Conservation (phyloP, 2,329 filamentous ascomycete genomes). For the Alternaria burnsii region DNA sequence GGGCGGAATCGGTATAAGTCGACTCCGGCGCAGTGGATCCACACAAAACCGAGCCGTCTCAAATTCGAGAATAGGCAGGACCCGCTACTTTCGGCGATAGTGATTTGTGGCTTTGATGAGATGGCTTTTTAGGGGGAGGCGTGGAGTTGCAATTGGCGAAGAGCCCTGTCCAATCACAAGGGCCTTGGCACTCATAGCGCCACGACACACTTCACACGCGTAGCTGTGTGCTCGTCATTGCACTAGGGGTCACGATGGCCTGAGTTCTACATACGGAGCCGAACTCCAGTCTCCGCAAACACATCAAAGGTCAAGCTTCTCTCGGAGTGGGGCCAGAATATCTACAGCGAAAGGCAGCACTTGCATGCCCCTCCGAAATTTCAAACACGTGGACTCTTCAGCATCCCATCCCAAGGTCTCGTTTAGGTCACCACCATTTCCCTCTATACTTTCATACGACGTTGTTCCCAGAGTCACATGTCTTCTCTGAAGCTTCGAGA, state of each 20-base stretch:
- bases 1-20: neutral
- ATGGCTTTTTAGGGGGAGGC: slow-evolving; percentile 1
- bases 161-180: neutral
- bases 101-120: slow-evolving; percentile 6
- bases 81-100: neutral
- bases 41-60: slow-evolving; percentile 6
- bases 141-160: neutral
- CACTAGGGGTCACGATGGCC: slow-evolving; percentile 6
- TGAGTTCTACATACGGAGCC: neutral
- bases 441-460: slow-evolving; percentile 10
- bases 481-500: slow-evolving; percentile 19
- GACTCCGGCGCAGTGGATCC: slow-evolving; percentile 5
- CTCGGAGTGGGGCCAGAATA: slow-evolving; percentile 11
- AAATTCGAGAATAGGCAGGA: neutral
- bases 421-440: neutral
- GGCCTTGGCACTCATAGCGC: slow-evolving; percentile 9
- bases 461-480: neutral
- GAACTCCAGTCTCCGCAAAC: slow-evolving; percentile 5
- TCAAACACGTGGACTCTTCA: slow-evolving; percentile 15
- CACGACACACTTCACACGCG: neutral
- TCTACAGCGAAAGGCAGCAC: slow-evolving; percentile 5
- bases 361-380: slow-evolving; percentile 8
- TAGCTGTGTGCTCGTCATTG: slow-evolving; percentile 3
- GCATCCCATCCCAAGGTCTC: neutral
- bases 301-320: slow-evolving; percentile 4